Percentiles rank a stretch among this genome's conserved stretches.
Evolutionary conservation across 2,329 filamentous ascomycete genomes (phyloP).

Genomic region (Westerdykella ornata): DNA sequence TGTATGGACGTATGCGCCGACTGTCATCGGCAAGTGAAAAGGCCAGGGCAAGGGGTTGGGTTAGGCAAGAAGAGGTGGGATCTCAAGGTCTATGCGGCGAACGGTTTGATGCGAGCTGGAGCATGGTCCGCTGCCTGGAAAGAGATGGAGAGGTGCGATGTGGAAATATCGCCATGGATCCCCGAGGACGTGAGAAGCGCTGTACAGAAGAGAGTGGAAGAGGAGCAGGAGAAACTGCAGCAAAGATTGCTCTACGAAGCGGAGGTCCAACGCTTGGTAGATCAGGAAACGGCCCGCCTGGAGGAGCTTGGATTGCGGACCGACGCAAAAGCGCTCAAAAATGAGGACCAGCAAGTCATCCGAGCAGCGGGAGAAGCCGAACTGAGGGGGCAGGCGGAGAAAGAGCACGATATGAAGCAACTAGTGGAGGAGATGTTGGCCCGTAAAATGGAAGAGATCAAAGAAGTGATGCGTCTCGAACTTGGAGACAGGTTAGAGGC

Average conservation of each 20-base stretch:
- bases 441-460: conserved; percentile 28
- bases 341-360: neutral
- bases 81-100: conserved; percentile 88
- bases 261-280: conserved; percentile 27
- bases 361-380: conserved; percentile 18
- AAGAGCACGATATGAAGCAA: conserved; percentile 1
- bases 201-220: conserved; percentile 48
- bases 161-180: conserved; percentile 75
- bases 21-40: conserved; percentile 39
- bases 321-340: neutral
- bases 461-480: conserved; percentile 10
- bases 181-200: conserved; percentile 53
- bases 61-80: conserved; percentile 55
- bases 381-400: conserved; percentile 19
- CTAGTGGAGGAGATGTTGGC: conserved; percentile 8
- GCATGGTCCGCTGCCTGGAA: conserved; percentile 93
- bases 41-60: conserved; percentile 31
- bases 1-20: conserved; percentile 45
- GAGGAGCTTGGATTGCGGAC: conserved; percentile 15
- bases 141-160: conserved; percentile 98
- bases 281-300: conserved; percentile 27
- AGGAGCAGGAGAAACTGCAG: conserved; percentile 33
- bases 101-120: conserved; percentile 84
- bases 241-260: conserved; percentile 25
- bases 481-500: conserved; percentile 13